phyloP scores from a whole-genome alignment of 345 rosid genomes.

The Hypericum androsaemum region DNA sequence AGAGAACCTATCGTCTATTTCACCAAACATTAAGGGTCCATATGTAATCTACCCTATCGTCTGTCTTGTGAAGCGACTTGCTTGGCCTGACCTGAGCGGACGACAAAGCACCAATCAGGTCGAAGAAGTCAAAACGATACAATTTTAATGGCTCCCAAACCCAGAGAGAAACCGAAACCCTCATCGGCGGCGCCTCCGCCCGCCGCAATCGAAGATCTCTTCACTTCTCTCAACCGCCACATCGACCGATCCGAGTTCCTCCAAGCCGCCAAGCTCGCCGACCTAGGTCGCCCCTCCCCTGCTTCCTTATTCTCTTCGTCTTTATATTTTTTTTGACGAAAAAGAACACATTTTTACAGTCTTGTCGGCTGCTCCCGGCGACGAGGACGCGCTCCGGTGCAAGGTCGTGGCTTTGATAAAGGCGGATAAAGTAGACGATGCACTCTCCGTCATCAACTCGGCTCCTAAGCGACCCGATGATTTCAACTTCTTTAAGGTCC shows the following conservation, averaged over 20 bases:
- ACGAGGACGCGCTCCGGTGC: constrained; percentile 84
- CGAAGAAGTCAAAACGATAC: too few species aligned
- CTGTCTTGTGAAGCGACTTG: too few species aligned
- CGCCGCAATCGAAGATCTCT: constrained; percentile 74
- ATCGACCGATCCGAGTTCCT: constrained; percentile 48
- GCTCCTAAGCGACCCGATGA: constrained; percentile 35
- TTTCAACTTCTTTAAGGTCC: constrained; percentile 59
- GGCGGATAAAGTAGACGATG: constrained; percentile 55
- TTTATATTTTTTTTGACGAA: neutral
- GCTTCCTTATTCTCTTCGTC: neutral
- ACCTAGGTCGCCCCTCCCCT: constrained; percentile 40
- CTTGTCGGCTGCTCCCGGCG: constrained; percentile 51
- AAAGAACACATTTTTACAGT: constrained; percentile 40
- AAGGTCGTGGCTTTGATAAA: constrained; percentile 71
- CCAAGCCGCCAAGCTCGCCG: constrained; percentile 57
- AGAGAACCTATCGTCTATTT: too few species aligned
- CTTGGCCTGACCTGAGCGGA: too few species aligned
- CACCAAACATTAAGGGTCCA: too few species aligned
- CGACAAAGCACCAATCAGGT: too few species aligned
- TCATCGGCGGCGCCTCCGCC: constrained; percentile 43
- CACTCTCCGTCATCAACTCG: constrained; percentile 53
- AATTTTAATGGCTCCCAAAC: constrained; percentile 57
- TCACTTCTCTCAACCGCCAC: constrained; percentile 51
- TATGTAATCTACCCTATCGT: too few species aligned
- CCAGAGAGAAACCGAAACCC: constrained; percentile 47